phyloP scores from a whole-genome alignment of 306 rosid genomes.

The barrel medic (Medicago truncatula) region MtrunA17r5.0-ANR NC_053048.1:55626001-55626500 shows the following conservation, averaged over 20 bases:
- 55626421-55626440: background rate
- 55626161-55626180: background rate
- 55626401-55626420: background rate
- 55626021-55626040: slow-evolving; percentile 8
- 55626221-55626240: background rate
- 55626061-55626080: background rate
- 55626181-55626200: background rate
- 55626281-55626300: slow-evolving; percentile 29
- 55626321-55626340: slow-evolving; percentile 11
- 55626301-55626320: slow-evolving; percentile 10
- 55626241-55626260: background rate
- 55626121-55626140: slow-evolving; percentile 5
- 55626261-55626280: background rate
- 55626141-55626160: slow-evolving; percentile 1
- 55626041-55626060: background rate
- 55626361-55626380: background rate
- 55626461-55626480: background rate
- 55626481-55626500: slow-evolving; percentile 10
- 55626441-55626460: background rate
- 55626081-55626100: too few species aligned
- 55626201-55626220: slow-evolving; percentile 23
- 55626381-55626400: background rate
- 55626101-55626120: background rate
- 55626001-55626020: background rate
- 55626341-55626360: background rate